Evolutionary conservation across 768 basidiomycete species (phyloP).

Genomic region (Gloeostereum incarnatum): DNA sequence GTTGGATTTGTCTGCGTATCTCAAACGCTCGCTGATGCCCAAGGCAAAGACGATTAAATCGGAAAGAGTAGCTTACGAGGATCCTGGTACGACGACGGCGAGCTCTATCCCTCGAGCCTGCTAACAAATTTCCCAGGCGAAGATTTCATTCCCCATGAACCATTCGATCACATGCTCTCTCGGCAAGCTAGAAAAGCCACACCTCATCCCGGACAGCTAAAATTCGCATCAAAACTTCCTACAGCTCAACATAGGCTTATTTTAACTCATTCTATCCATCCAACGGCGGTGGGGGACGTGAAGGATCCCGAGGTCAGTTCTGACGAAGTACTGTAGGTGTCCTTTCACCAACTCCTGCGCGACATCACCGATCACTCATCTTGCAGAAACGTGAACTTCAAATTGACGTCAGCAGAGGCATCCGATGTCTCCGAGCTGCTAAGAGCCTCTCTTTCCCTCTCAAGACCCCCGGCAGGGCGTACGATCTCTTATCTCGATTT

Average conservation of each 20-base stretch:
- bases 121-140: slow-evolving; percentile 13
- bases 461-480: background rate
- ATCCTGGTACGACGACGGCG: slow-evolving; percentile 28
- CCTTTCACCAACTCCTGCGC: too few relatives aligned
- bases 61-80: slow-evolving; percentile 26
- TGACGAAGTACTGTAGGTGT: too few relatives aligned
- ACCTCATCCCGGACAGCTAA: too few relatives aligned
- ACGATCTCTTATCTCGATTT: background rate
- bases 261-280: too few relatives aligned
- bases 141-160: background rate
- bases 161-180: too few relatives aligned
- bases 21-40: slow-evolving; percentile 15
- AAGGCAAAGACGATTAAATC: slow-evolving; percentile 19
- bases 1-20: slow-evolving; percentile 20
- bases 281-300: too few relatives aligned
- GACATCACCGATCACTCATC: too few relatives aligned
- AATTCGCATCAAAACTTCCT: too few relatives aligned
- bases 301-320: too few relatives aligned
- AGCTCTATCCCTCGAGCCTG: slow-evolving; percentile 2
- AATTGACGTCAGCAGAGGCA: background rate
- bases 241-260: too few relatives aligned
- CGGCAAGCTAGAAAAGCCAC: too few relatives aligned
- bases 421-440: background rate
- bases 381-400: background rate
- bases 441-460: background rate